Evolutionary conservation across 1,284 basidiomycete genomes (phyloP).

Genomic region (Trichosporon faecale): DNA sequence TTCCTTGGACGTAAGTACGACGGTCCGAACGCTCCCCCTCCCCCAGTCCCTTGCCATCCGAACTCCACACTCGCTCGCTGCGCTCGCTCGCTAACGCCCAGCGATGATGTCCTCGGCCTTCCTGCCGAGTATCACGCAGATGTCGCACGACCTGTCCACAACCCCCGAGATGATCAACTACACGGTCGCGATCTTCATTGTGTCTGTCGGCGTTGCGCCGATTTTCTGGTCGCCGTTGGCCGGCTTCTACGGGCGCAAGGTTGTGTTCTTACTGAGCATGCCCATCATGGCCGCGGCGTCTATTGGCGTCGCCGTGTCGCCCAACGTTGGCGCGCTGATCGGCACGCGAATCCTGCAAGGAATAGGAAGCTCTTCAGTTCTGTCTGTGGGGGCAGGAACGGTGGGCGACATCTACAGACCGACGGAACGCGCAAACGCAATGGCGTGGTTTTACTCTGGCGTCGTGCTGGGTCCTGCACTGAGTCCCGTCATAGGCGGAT

Average conservation of each 20-base stretch:
- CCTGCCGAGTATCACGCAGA: slow-evolving; percentile 65
- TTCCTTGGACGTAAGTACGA: slow-evolving; percentile 58
- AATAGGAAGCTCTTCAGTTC: slow-evolving; percentile 55
- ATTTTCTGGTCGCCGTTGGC: slow-evolving; percentile 60
- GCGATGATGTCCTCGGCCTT: slow-evolving; percentile 68
- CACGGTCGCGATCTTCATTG: slow-evolving; percentile 54
- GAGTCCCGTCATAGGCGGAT: slow-evolving; percentile 48
- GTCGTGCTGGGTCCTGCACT: slow-evolving; percentile 53
- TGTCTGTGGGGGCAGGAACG: slow-evolving; percentile 62
- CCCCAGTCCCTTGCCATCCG: background rate
- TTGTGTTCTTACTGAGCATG: slow-evolving; percentile 61
- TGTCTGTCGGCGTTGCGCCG: slow-evolving; percentile 51
- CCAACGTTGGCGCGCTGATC: slow-evolving; percentile 58
- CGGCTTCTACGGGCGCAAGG: slow-evolving; percentile 61
- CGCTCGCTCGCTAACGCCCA: slow-evolving; percentile 35
- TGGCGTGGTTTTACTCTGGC: slow-evolving; percentile 61
- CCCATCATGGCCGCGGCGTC: slow-evolving; percentile 61
- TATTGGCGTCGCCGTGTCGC: slow-evolving; percentile 60
- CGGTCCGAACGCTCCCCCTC: background rate
- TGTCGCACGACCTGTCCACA: slow-evolving; percentile 61
- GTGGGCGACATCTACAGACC: slow-evolving; percentile 65
- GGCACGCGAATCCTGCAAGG: slow-evolving; percentile 64
- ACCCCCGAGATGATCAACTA: slow-evolving; percentile 61
- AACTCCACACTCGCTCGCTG: too few species aligned
- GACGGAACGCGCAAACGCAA: slow-evolving; percentile 62